phyloP scores from a whole-genome alignment of 345 rosid genomes.

The Brassica cretica region DNA sequence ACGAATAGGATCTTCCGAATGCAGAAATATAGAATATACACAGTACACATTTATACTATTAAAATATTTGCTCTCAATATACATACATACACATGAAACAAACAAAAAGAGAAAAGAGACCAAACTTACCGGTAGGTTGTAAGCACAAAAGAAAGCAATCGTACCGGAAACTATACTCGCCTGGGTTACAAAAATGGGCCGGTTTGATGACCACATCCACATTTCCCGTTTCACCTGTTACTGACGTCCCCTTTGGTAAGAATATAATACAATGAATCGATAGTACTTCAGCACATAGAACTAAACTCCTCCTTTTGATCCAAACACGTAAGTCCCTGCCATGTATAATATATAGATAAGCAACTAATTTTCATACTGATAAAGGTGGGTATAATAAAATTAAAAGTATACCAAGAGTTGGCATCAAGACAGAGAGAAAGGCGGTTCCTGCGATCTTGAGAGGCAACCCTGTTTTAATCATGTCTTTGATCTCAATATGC shows the following conservation, averaged over 20 bases:
- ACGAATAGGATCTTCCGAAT: too few species aligned
- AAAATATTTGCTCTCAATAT: neutral
- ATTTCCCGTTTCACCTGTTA: conserved; percentile 1
- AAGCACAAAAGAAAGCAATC: conserved; percentile 25
- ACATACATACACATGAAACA: neutral
- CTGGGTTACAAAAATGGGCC: conserved; percentile 22
- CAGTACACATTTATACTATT: neutral
- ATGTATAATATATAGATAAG: neutral
- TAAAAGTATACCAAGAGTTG: conserved; percentile 61
- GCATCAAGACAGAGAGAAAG: conserved; percentile 68
- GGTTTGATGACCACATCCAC: conserved; percentile 10
- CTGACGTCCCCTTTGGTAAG: neutral
- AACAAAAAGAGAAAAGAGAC: neutral
- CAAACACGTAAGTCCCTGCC: conserved; percentile 79
- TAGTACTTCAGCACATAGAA: neutral
- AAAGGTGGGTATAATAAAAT: neutral
- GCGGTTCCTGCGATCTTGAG: conserved; percentile 63
- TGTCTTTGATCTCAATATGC: conserved; percentile 69
- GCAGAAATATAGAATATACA: neutral
- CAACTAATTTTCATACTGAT: neutral
- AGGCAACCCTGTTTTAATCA: conserved; percentile 75
- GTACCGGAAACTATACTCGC: conserved; percentile 13
- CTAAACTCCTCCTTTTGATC: conserved; percentile 42
- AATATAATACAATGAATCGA: conserved; percentile 11
- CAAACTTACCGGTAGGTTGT: conserved; percentile 26